A percentile compares a stretch with the other conserved stretches of the same genome.
Evolutionary conservation across 345 rosid genomes (phyloP).

Genomic region (Rhizophora apiculata): DNA sequence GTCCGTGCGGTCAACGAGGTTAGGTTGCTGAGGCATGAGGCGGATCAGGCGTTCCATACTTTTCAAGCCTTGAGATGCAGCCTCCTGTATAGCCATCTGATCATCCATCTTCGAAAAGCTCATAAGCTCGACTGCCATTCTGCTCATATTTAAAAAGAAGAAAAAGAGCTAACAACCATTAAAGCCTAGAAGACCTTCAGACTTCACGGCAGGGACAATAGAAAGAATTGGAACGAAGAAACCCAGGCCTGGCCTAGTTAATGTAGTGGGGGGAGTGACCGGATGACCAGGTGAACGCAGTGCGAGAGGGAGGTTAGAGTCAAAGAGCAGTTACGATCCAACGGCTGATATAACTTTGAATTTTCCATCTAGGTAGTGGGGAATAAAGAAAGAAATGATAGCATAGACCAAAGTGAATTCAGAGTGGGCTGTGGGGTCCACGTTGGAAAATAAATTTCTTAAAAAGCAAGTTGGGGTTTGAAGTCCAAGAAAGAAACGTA

Average conservation of each 20-base stretch:
- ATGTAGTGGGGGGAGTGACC: constrained; percentile 50
- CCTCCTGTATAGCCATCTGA: constrained; percentile 71
- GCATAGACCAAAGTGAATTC: constrained; percentile 2
- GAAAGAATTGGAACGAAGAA: constrained; percentile 3
- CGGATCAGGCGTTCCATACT: constrained; percentile 80
- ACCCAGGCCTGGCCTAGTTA: constrained; percentile 8
- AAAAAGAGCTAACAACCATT: constrained; percentile 9
- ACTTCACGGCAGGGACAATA: background rate
- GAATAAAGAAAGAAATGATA: constrained; percentile 3
- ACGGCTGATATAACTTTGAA: constrained; percentile 31
- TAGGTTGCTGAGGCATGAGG: constrained; percentile 51
- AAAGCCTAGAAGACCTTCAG: background rate
- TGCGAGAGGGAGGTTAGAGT: background rate
- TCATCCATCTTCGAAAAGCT: constrained; percentile 66
- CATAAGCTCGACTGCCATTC: constrained; percentile 73
- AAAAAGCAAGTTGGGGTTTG: too few relatives aligned
- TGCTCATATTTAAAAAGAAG: background rate
- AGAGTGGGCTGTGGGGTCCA: too few relatives aligned
- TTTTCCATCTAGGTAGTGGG: background rate
- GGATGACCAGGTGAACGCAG: constrained; percentile 34
- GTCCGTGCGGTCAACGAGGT: constrained; percentile 54
- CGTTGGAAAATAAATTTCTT: too few relatives aligned
- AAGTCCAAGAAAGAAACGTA: too few relatives aligned
- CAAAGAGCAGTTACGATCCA: constrained; percentile 17
- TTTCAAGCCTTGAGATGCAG: constrained; percentile 77